phyloP scores from a whole-genome alignment of 169 alveolate species.

The Cryptosporidium meleagridis region DNA sequence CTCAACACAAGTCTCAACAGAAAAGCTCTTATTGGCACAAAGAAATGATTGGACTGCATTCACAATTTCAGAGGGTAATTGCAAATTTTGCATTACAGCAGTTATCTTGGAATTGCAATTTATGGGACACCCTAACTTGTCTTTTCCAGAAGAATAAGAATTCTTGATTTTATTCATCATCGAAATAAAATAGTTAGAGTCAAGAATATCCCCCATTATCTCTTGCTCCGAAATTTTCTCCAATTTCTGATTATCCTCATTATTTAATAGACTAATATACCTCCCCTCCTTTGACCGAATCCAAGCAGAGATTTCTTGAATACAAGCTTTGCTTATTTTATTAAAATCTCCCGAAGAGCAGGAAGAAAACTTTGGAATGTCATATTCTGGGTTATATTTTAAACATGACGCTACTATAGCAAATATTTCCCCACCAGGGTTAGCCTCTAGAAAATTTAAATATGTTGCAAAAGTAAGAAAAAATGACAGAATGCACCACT shows the following conservation, averaged over 20 bases:
- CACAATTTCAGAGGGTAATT: background rate
- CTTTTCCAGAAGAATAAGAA: background rate
- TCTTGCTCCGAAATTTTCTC: background rate
- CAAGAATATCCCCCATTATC: constrained; percentile 9
- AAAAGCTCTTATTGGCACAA: background rate
- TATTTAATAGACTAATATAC: background rate
- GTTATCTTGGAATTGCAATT: background rate
- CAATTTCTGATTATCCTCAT: background rate
- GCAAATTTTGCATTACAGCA: background rate
- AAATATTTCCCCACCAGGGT: background rate
- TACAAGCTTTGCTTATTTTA: background rate
- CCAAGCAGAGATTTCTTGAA: constrained; percentile 4
- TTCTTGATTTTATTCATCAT: background rate
- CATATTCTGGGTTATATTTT: constrained; percentile 17
- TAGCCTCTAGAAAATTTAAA: constrained; percentile 16
- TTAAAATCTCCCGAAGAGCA: background rate
- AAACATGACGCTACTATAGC: constrained; percentile 21
- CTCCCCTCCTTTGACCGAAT: background rate
- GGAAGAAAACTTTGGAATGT: background rate
- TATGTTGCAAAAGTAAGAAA: background rate
- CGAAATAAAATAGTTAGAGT: background rate
- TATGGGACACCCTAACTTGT: background rate
- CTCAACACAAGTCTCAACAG: constrained; percentile 20
- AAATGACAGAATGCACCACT: constrained; percentile 27
- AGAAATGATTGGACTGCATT: background rate